phyloP scores from a whole-genome alignment of 2,329 filamentous ascomycete genomes.

The Penicillium sp. region DNA sequence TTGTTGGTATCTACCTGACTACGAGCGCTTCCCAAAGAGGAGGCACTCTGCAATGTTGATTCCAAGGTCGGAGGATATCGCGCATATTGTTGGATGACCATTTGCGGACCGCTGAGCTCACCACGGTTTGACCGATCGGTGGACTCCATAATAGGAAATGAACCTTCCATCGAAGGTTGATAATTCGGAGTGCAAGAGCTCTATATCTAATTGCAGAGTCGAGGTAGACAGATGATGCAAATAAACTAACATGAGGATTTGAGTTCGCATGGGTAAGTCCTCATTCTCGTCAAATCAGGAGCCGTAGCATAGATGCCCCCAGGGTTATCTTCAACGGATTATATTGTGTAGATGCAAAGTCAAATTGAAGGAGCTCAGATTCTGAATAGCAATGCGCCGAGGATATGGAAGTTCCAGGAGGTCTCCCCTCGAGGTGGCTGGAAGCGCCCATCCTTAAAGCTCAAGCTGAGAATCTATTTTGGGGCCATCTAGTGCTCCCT shows the following conservation, averaged over 20 bases:
- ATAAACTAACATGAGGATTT: conserved; percentile 11
- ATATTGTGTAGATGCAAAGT: background rate
- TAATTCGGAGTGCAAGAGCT: background rate
- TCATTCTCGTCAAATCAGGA: conserved; percentile 10
- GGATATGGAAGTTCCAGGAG: conserved; percentile 17
- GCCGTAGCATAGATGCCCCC: background rate
- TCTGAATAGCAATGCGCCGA: background rate
- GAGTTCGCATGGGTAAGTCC: conserved; percentile 5
- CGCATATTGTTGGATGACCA: conserved; percentile 42
- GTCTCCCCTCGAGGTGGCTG: conserved; percentile 25
- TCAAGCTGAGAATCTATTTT: conserved; percentile 38
- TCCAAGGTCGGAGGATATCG: conserved; percentile 38
- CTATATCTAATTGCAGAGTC: background rate
- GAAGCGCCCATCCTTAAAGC: conserved; percentile 25
- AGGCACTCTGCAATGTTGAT: conserved; percentile 37
- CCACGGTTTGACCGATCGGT: conserved; percentile 25
- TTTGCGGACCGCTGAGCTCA: conserved; percentile 28
- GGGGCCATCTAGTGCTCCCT: conserved; percentile 26
- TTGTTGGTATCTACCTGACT: conserved; percentile 33
- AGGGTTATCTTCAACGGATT: background rate
- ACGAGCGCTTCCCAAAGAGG: conserved; percentile 38
- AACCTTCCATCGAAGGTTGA: conserved; percentile 30
- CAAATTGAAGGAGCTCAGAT: background rate
- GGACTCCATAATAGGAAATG: conserved; percentile 31
- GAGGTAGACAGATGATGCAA: conserved; percentile 5